Conservation (phyloP, 2,329 filamentous ascomycete genomes). For the Penicillium sp. region DNA sequence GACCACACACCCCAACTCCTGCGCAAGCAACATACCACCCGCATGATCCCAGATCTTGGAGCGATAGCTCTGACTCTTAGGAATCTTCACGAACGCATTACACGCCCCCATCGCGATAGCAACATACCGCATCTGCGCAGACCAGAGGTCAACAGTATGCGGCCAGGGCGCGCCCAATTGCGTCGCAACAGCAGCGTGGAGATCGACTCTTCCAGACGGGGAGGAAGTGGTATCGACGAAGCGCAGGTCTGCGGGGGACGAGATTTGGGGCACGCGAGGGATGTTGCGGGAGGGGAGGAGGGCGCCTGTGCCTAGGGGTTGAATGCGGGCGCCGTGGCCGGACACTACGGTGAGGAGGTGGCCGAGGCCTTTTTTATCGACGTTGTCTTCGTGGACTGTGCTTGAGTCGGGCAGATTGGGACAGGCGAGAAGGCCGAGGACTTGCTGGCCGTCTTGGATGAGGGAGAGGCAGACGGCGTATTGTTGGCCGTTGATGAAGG, state of each 20-base stretch:
- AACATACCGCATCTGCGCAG: conserved; percentile 59
- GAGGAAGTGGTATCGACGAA: conserved; percentile 52
- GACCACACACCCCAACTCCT: conserved; percentile 56
- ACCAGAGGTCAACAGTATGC: conserved; percentile 54
- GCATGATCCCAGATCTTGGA: conserved; percentile 62
- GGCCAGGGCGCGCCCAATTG: conserved; percentile 52
- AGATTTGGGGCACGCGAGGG: conserved; percentile 24
- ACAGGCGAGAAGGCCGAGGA: conserved; percentile 64
- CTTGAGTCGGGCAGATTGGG: conserved; percentile 59
- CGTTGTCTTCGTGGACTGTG: conserved; percentile 41
- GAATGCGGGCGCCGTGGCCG: conserved; percentile 49
- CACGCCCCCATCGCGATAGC: conserved; percentile 53
- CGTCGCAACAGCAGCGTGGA: conserved; percentile 44
- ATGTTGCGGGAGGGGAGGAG: conserved; percentile 41
- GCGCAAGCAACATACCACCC: conserved; percentile 56
- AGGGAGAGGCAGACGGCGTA: conserved; percentile 66
- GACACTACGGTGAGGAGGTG: conserved; percentile 56
- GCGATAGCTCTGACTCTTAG: conserved; percentile 47
- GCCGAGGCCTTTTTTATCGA: conserved; percentile 52
- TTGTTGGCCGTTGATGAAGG: conserved; percentile 65
- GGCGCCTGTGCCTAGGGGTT: conserved; percentile 39
- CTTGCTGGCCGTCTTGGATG: conserved; percentile 61
- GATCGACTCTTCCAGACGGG: conserved; percentile 43
- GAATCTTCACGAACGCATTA: conserved; percentile 55
- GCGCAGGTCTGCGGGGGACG: conserved; percentile 38